Evolutionary conservation across 768 basidiomycete species (phyloP), one percentile per base, ranked within the genome.

Genomic region (Astraeus odoratus): DNA sequence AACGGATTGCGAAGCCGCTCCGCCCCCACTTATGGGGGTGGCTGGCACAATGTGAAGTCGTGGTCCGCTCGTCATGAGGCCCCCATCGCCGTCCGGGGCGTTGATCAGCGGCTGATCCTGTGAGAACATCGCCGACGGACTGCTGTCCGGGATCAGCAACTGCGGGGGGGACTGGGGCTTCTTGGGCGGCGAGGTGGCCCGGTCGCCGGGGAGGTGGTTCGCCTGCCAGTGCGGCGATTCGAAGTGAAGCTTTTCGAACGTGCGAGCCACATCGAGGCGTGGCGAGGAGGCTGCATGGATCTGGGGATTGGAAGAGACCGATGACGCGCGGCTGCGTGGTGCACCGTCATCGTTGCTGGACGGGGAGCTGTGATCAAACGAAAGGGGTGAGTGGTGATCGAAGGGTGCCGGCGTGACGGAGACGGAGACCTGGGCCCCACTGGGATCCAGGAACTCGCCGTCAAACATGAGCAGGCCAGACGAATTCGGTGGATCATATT

Each of bases 31-130:
- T 44, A 91, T 72, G 7, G 88, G 88, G 3, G 88, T 91, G 18
- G 87, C 85, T 33, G 88, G 88, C 6, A 89, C 86, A 50, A 91
- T 81, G 57, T 87, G 78, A 49, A 91, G 72, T 42, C 75, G 75
- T 1, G 83, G 86, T 0, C 82, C 79, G 15, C 67, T 65, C 8
- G 66, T 59, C 40, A 69, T 63, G 44, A 66, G 63, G 23, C 67
- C 66, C 29, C 74, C 76, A 44, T 74, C 73, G 33, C 76, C 81
- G 3, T 77, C 74, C 2, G 81, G 81, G 10, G 80, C 80, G 42
- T 80, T 80, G 53, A 82, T 81, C 55, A 67, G 72, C 35, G 72
- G 80, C 29, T 58, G 66, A 20, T 61, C 57, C 58, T 70, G 72
- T 8, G 80, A 56, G 25, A 63, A 59, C 20, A 55, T 46, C n/a